Percentiles rank a stretch among this genome's conserved stretches.
Conservation (phyloP, 1,284 basidiomycete genomes). For the Rhodotorula sp. region DNA sequence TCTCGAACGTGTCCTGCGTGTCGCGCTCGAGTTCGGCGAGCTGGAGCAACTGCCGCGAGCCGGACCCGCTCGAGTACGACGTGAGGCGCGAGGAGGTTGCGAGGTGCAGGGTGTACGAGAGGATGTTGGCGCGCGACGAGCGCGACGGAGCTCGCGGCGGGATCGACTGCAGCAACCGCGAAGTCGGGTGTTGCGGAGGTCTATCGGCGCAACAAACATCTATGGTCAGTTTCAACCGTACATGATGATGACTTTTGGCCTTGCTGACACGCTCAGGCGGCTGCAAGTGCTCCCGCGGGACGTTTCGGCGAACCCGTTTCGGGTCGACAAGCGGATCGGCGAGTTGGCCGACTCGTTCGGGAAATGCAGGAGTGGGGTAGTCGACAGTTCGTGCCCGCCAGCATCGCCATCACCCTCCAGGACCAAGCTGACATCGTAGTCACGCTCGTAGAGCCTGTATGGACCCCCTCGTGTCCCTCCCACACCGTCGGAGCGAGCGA, state of each 20-base stretch:
- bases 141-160: constrained; percentile 39
- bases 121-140: constrained; percentile 41
- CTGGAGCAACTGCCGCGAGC: constrained; percentile 27
- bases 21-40: constrained; percentile 31
- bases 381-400: background rate
- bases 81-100: constrained; percentile 37
- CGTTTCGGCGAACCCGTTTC: background rate
- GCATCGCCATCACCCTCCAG: background rate
- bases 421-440: background rate
- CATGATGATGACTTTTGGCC: no score
- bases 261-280: background rate
- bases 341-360: background rate
- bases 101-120: constrained; percentile 41
- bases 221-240: background rate
- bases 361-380: constrained; percentile 3
- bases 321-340: background rate
- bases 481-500: background rate
- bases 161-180: constrained; percentile 38
- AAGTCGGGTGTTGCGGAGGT: constrained; percentile 39
- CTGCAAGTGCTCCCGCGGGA: background rate
- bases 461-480: background rate
- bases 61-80: constrained; percentile 23
- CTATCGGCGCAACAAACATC: constrained; percentile 5
- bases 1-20: constrained; percentile 8
- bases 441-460: background rate